phyloP scores from a whole-genome alignment of 306 rosid species.

The Citrullus mucosospermus region DNA sequence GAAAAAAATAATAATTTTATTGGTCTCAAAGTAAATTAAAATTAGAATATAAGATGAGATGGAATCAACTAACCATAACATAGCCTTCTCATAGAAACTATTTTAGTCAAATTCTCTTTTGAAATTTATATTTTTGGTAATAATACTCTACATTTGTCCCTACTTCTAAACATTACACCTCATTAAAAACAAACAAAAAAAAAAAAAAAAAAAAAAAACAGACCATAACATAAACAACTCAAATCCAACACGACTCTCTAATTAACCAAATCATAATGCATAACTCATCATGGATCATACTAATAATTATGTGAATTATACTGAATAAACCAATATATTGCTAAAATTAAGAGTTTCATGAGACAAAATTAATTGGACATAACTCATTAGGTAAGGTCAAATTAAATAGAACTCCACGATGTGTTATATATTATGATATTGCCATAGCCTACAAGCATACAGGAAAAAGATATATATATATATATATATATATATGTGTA shows the following conservation, averaged over 20 bases:
- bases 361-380: too few species aligned
- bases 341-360: background rate
- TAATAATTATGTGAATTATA: background rate
- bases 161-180: background rate
- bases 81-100: too few species aligned
- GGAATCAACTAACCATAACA: too few species aligned
- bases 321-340: background rate
- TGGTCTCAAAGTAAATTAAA: too few species aligned
- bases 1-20: too few species aligned
- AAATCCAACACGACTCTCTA: background rate
- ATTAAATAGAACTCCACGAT: background rate
- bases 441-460: background rate
- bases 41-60: too few species aligned
- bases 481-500: too few species aligned
- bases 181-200: too few species aligned
- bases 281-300: background rate
- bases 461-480: background rate
- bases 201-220: too few species aligned
- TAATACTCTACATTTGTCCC: background rate
- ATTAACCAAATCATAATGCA: background rate
- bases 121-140: too few species aligned
- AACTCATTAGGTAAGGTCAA: too few species aligned
- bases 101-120: too few species aligned
- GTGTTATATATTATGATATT: background rate
- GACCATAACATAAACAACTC: background rate